Conservation (phyloP, 1,139 yeast genomes). For the Hansenula sp. region DNA sequence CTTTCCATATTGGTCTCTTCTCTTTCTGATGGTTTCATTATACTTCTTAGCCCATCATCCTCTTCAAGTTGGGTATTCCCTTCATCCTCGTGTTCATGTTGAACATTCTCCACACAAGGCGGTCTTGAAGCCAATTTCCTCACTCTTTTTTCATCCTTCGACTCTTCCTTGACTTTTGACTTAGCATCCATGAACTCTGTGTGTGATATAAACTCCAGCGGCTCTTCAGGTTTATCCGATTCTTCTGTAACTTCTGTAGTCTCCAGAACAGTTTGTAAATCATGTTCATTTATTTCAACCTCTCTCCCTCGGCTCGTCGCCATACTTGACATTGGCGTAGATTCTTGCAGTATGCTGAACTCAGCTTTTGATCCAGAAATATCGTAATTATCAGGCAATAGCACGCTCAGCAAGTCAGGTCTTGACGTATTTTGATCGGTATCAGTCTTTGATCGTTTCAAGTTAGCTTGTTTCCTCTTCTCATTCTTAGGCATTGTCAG, state of each 20-base stretch:
- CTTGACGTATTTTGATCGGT: not conserved
- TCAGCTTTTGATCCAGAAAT: not conserved
- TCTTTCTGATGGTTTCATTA: too few species aligned
- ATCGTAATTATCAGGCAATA: conserved; percentile 9
- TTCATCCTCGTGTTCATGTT: too few species aligned
- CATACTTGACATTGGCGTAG: not conserved
- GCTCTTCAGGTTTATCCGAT: not conserved
- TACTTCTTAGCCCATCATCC: too few species aligned
- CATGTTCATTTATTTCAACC: not conserved
- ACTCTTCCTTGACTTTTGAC: not conserved
- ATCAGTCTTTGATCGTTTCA: conserved; percentile 4
- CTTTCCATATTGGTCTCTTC: too few species aligned
- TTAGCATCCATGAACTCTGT: not conserved
- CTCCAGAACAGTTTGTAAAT: not conserved
- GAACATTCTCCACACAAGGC: too few species aligned
- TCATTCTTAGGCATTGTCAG: not conserved
- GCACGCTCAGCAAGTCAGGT: conserved; percentile 3
- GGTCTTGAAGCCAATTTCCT: too few species aligned
- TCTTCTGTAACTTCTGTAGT: not conserved
- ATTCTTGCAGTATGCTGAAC: conserved; percentile 6
- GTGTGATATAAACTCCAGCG: not conserved
- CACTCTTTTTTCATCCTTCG: not conserved
- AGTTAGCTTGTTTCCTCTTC: not conserved
- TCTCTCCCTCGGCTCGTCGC: not conserved
- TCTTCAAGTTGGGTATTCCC: too few species aligned